phyloP scores from a whole-genome alignment of 768 basidiomycete species.

The Boletus pseudopeckii region DNA sequence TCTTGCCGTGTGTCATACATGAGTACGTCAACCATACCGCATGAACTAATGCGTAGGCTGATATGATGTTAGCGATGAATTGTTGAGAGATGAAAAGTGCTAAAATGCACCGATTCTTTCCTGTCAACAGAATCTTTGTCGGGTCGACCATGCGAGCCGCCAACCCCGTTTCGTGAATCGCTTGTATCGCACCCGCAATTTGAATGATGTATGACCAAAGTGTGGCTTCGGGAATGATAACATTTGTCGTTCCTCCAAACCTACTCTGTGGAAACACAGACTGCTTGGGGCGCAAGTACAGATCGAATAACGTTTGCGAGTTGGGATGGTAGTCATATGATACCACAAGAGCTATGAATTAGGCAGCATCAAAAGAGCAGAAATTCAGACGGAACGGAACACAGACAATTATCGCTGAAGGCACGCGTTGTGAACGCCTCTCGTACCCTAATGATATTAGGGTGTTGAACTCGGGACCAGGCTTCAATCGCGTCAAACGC shows the following conservation, averaged over 20 bases:
- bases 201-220: conserved; percentile 95
- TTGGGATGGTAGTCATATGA: conserved; percentile 88
- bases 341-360: conserved; percentile 73
- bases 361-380: conserved; percentile 9
- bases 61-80: conserved; percentile 1
- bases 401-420: conserved; percentile 88
- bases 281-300: conserved; percentile 62
- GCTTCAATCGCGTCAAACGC: conserved; percentile 82
- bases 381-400: conserved; percentile 1
- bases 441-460: conserved; percentile 74
- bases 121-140: conserved; percentile 83
- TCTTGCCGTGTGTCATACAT: conserved; percentile 69
- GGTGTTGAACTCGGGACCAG: conserved; percentile 84
- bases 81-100: background rate
- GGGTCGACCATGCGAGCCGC: conserved; percentile 82
- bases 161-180: conserved; percentile 75
- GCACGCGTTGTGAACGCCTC: conserved; percentile 95
- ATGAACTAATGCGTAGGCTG: conserved; percentile 83
- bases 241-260: conserved; percentile 28
- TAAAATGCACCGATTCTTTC: conserved; percentile 70
- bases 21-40: conserved; percentile 84
- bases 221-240: conserved; percentile 65
- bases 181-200: conserved; percentile 82
- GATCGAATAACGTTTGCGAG: conserved; percentile 76
- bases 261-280: conserved; percentile 36